These are phyloP conservation scores for Adansonia gregorii DNA, from an alignment of 441 rosid species.

Conservation along the genomic window DNA sequence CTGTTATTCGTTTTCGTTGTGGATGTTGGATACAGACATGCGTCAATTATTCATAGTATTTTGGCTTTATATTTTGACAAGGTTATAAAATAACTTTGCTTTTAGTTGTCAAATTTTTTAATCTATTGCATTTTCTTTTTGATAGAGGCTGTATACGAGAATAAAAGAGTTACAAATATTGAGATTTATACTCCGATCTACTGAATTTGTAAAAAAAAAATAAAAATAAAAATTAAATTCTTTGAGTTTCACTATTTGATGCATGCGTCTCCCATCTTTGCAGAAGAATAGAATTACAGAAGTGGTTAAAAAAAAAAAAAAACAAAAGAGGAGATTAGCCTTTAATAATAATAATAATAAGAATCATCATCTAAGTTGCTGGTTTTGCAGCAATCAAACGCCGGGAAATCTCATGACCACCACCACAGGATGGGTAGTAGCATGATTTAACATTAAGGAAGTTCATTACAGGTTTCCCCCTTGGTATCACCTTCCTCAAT, in stretches of 20 bases:
- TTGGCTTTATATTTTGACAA: too few relatives aligned
- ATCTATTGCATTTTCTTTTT: neutral
- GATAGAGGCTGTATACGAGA: too few relatives aligned
- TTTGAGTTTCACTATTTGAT: neutral
- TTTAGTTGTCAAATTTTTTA: neutral
- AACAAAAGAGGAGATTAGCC: neutral
- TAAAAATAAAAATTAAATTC: too few relatives aligned
- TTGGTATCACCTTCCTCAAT: slow-evolving; percentile 46
- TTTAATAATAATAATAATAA: too few relatives aligned
- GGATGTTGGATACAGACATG: too few relatives aligned
- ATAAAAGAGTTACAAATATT: too few relatives aligned
- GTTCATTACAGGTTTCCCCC: slow-evolving; percentile 41
- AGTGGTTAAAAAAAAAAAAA: neutral
- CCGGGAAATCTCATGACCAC: slow-evolving; percentile 34
- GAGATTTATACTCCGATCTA: too few relatives aligned
- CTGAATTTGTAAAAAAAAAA: too few relatives aligned
- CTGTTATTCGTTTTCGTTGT: too few relatives aligned
- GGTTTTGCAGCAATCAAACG: slow-evolving; percentile 39
- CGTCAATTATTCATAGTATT: too few relatives aligned
- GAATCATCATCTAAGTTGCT: slow-evolving; percentile 7
- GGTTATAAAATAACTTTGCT: neutral
- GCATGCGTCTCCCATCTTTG: neutral
- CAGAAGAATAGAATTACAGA: neutral
- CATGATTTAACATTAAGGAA: slow-evolving; percentile 57
- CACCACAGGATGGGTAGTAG: slow-evolving; percentile 46